These are phyloP conservation scores for Clavariopsis aquatica DNA, from an alignment of 495 filamentous ascomycete genomes.

Conservation along the genomic window DNA sequence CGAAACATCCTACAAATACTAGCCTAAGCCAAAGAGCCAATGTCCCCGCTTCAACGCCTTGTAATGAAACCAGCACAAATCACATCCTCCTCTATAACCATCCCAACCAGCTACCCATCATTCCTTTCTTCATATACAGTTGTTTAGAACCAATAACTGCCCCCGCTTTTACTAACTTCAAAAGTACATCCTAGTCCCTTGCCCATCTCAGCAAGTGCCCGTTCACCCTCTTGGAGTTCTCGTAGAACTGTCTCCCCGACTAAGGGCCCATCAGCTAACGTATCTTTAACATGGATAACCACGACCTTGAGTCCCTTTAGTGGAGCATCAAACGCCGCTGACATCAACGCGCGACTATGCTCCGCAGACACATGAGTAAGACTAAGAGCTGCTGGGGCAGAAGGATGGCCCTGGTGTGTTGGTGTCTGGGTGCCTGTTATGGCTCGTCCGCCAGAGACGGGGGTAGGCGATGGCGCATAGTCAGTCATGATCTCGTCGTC, in stretches of 20 bases:
- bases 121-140: background rate
- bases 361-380: slow-evolving; percentile 3
- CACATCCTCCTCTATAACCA: background rate
- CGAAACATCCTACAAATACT: no score
- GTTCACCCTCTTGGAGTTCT: slow-evolving; percentile 64
- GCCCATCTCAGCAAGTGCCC: slow-evolving; percentile 46
- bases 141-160: slow-evolving; percentile 47
- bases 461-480: slow-evolving; percentile 16
- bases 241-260: slow-evolving; percentile 66
- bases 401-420: slow-evolving; percentile 6
- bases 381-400: slow-evolving; percentile 9
- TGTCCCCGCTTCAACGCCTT: no score
- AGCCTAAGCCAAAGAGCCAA: no score
- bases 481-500: slow-evolving; percentile 36
- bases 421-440: slow-evolving; percentile 11
- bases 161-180: slow-evolving; percentile 62
- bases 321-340: slow-evolving; percentile 44
- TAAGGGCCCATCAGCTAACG: slow-evolving; percentile 53
- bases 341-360: slow-evolving; percentile 17
- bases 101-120: background rate
- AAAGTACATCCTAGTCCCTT: slow-evolving; percentile 74
- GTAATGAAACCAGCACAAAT: no score
- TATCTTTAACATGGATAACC: slow-evolving; percentile 50
- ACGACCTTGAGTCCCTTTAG: slow-evolving; percentile 54
- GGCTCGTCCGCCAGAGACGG: background rate